Percentiles rank a stretch among this genome's conserved stretches.
These are phyloP conservation scores for Lenwebbia sp. DNA, from an alignment of 345 rosid species.

Conservation along the genomic window DNA sequence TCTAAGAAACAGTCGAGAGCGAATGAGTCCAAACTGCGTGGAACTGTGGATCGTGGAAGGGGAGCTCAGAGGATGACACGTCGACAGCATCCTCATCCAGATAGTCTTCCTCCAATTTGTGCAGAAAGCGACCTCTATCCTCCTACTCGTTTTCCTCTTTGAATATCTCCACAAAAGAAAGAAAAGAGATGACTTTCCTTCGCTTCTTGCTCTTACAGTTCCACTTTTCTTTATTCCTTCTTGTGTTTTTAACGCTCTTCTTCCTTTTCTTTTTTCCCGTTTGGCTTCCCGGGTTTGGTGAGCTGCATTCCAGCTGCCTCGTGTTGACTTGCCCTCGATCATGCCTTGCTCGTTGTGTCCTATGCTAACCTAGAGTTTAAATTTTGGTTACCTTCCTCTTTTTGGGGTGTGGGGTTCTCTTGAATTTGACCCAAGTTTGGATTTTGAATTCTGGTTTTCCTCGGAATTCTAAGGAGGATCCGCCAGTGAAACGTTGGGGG, in stretches of 20 bases:
- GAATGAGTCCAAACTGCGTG: neutral
- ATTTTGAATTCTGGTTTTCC: neutral
- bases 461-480: neutral
- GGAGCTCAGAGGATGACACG: neutral
- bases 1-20: neutral
- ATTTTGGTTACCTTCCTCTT: neutral
- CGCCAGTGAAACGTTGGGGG: too few species aligned
- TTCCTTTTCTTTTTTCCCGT: neutral
- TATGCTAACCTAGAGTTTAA: neutral
- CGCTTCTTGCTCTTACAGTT: neutral
- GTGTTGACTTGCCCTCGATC: slow-evolving; percentile 1
- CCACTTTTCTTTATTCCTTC: neutral
- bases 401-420: neutral
- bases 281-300: slow-evolving; percentile 3
- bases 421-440: neutral
- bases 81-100: neutral
- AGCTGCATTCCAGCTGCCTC: slow-evolving; percentile 12
- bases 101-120: neutral
- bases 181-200: neutral
- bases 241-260: neutral
- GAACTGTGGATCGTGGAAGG: neutral
- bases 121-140: neutral
- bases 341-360: neutral
- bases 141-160: neutral
- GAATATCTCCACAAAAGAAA: neutral